Evolutionary conservation across 2,329 filamentous ascomycete species (phyloP).

Genomic region (Myriosclerotinia scirpicola): DNA sequence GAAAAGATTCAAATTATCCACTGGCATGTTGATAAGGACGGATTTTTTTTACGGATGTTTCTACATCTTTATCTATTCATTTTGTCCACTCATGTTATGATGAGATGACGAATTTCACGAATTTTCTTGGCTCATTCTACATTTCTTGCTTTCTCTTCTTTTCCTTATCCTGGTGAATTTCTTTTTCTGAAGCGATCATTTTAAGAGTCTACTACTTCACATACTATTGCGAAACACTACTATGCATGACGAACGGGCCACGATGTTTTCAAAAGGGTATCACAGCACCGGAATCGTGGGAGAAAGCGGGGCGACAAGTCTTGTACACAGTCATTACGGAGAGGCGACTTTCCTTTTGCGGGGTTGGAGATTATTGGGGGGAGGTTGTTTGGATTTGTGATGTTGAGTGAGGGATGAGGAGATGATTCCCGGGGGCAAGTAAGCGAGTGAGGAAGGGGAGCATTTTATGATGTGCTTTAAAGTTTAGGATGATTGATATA

Average conservation of each 20-base stretch:
- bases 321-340: conserved; percentile 37
- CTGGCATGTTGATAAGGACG: conserved; percentile 26
- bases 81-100: conserved; percentile 24
- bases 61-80: conserved; percentile 26
- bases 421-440: conserved; percentile 25
- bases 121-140: conserved; percentile 18
- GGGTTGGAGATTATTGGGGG: neutral
- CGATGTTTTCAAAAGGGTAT: conserved; percentile 31
- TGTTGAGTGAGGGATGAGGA: too few relatives aligned
- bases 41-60: conserved; percentile 8
- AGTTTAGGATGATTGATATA: neutral
- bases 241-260: conserved; percentile 27
- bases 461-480: neutral
- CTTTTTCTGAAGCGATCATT: neutral
- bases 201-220: neutral
- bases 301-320: conserved; percentile 39
- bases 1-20: neutral
- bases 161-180: neutral
- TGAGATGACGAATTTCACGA: conserved; percentile 20
- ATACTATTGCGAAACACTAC: conserved; percentile 29
- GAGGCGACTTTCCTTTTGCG: conserved; percentile 25
- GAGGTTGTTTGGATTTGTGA: neutral
- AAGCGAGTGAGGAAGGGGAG: conserved; percentile 32
- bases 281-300: conserved; percentile 39
- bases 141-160: conserved; percentile 18